Evolutionary conservation across 1,284 basidiomycete species (phyloP), one percentile per base, ranked within the genome.

Genomic region (Ganoderma sinense): DNA sequence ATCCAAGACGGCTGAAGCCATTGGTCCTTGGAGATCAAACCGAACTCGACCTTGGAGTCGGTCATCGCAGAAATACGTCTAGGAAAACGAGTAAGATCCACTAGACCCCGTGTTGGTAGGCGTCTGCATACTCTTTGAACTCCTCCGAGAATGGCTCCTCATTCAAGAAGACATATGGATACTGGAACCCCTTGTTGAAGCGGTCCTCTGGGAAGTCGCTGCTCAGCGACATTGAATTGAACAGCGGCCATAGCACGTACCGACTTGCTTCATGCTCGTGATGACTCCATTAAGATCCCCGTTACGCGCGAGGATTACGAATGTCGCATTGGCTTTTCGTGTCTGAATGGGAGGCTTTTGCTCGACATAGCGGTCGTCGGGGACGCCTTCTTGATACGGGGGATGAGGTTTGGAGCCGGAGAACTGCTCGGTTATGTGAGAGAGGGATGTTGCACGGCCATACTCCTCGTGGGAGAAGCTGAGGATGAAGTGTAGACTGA

Each of bases 1-100:
- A 96, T 94, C 87, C 88, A 96, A 41, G 87, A 82, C 0, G 97
- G 96, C 78, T 97, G 96, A 72, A 86, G 82, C 97, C 97, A 98
- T 71, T 97, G 86, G 4, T 95, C 90, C 11, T 82, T 81, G 1
- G 93, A 91, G 74, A 99, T 96, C 55, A 93, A 83, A 10, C 96
- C 97, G 78, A 97, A 98, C 75, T 90, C 83, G 59, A 93, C 89
- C 43, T 87, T 84, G 0, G 91, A 84, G 71, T 87, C 86, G 4
- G 94, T 94, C 61, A 96, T 79, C 43, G 85, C 86, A 31, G 86
- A 80, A 4, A 95, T 89, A 68, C 89, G 88, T 56, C 93, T 95
- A 68, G 0, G 20, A 1, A n/a, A 10, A 51, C 14, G 36, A 36
- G 36, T 67, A 16, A 64, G 56, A 5, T 14, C 39, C 20, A 20